Conservation (phyloP, 768 basidiomycete genomes). For the Phylloporus scabripes region DNA sequence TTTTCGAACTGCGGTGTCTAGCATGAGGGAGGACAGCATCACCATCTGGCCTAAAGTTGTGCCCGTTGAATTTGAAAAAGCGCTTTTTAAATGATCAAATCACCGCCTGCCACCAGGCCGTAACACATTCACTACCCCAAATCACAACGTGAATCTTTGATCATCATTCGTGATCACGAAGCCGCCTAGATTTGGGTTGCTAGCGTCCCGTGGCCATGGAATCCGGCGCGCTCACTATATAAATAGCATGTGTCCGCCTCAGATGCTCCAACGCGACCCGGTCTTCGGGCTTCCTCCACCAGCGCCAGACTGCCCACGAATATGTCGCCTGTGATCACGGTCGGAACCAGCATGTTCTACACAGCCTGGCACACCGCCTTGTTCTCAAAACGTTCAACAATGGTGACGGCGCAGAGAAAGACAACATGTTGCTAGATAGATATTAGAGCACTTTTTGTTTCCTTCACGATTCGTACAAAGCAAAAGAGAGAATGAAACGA, state of each 20-base stretch:
- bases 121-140: neutral
- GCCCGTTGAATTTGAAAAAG: neutral
- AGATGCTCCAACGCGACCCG: neutral
- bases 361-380: neutral
- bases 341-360: neutral
- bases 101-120: neutral
- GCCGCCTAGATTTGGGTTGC: neutral
- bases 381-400: too few species aligned
- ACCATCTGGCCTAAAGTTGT: neutral
- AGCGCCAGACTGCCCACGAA: neutral
- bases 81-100: neutral
- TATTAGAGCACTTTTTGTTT: constrained; percentile 5
- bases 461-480: constrained; percentile 10
- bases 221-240: neutral
- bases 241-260: neutral
- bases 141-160: neutral
- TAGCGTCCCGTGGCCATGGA: neutral
- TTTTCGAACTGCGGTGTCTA: neutral
- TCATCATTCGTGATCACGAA: neutral
- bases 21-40: too few species aligned
- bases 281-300: neutral
- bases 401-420: neutral
- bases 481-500: neutral
- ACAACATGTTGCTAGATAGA: constrained; percentile 6
- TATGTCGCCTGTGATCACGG: neutral